phyloP scores from a whole-genome alignment of 2,329 filamentous ascomycete genomes.

The Neophaeococcomyces aloes region DNA sequence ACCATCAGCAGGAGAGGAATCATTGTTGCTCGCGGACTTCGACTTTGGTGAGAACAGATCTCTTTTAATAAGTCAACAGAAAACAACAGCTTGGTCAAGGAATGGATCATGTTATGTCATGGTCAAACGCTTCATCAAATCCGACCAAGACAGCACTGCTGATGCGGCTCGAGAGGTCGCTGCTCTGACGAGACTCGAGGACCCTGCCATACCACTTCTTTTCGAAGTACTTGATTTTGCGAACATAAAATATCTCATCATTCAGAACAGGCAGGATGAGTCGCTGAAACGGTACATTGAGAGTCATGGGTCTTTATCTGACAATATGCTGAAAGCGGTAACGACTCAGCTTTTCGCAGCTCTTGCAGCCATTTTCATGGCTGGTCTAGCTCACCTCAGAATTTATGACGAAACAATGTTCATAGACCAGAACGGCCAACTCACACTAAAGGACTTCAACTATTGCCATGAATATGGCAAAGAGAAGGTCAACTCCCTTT shows the following conservation, averaged over 20 bases:
- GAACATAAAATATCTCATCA: neutral
- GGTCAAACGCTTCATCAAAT: too few species aligned
- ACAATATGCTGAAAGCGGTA: neutral
- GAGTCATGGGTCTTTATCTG: neutral
- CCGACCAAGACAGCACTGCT: too few species aligned
- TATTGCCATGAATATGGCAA: neutral
- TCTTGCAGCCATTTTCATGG: slow-evolving; percentile 3
- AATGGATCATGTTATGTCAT: too few species aligned
- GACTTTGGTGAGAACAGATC: too few species aligned
- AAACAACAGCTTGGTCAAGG: too few species aligned
- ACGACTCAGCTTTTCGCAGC: slow-evolving; percentile 3
- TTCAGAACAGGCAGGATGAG: neutral
- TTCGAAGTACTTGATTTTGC: neutral
- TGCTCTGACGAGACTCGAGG: neutral
- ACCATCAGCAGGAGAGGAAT: too few species aligned
- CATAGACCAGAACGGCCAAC: neutral
- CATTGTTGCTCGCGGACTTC: too few species aligned
- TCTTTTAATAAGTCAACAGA: too few species aligned
- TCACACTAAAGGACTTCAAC: slow-evolving; percentile 1
- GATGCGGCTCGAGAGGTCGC: slow-evolving; percentile 1
- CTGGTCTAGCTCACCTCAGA: slow-evolving; percentile 4
- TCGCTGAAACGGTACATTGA: neutral
- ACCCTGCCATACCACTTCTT: neutral
- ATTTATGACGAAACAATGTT: slow-evolving; percentile 1
- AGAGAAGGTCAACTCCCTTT: neutral